Conservation (phyloP, 2,329 filamentous ascomycete species). For the Phyllosticta citrichinensis region DNA sequence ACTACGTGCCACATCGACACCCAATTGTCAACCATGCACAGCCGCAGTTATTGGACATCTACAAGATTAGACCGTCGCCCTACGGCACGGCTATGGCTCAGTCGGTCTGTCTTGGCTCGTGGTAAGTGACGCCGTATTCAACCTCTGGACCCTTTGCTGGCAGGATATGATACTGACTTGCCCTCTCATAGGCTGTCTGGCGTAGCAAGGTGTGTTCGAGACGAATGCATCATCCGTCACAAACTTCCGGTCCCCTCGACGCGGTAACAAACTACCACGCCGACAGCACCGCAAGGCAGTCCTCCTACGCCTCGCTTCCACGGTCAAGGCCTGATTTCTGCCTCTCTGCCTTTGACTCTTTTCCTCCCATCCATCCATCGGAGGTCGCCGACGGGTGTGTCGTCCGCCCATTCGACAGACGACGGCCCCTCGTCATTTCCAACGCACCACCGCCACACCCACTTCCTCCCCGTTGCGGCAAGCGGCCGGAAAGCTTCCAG, state of each 20-base stretch:
- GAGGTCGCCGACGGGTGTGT: neutral
- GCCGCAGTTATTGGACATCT: neutral
- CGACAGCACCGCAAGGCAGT: neutral
- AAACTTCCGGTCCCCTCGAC: no score
- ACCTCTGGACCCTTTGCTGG: no score
- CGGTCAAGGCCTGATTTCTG: neutral
- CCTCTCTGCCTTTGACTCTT: neutral
- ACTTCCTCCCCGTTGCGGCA: neutral
- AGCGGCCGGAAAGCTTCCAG: neutral
- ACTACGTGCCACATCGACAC: neutral
- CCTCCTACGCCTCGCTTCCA: neutral
- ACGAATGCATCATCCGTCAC: no score
- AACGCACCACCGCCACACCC: neutral
- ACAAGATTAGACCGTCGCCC: neutral
- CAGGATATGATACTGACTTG: neutral
- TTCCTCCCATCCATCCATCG: neutral
- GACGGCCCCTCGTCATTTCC: neutral
- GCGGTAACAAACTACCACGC: neutral
- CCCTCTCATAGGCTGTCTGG: neutral
- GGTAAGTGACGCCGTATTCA: neutral
- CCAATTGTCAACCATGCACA: neutral
- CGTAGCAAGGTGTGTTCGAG: neutral
- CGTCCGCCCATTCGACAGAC: neutral
- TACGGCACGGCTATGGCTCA: neutral
- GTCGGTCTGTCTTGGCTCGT: neutral